A percentile compares a stretch with the other conserved stretches of the same genome.
Conservation (phyloP, 148 eudicot species). For the Vaccinium myrtillus region DNA sequence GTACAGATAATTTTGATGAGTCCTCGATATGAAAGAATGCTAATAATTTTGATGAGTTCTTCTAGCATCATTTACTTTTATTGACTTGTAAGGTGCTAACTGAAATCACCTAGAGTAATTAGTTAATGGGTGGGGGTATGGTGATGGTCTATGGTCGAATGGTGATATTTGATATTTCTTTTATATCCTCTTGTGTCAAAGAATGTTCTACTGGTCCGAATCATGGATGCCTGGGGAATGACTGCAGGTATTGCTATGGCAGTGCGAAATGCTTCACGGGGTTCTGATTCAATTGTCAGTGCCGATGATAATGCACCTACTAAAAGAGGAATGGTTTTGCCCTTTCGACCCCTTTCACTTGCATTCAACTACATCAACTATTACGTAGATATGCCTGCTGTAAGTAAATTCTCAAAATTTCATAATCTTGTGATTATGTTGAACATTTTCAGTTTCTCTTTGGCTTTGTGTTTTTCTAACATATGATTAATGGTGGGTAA, state of each 20-base stretch:
- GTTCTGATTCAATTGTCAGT: conserved; percentile 5
- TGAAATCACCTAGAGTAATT: no score
- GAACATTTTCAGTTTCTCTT: neutral
- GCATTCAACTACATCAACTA: conserved; percentile 60
- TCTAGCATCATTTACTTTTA: neutral
- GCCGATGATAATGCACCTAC: conserved; percentile 10
- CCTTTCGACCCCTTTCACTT: conserved; percentile 64
- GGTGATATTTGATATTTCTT: no score
- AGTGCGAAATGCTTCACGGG: conserved; percentile 13
- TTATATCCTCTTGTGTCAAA: neutral
- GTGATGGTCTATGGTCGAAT: no score
- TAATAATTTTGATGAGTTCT: neutral
- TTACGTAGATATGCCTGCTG: conserved; percentile 63
- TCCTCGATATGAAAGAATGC: neutral
- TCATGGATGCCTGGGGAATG: neutral
- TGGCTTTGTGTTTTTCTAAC: no score
- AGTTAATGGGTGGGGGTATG: no score
- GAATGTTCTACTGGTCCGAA: neutral
- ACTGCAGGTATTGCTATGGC: conserved; percentile 12
- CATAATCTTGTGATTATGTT: neutral
- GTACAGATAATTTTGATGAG: neutral
- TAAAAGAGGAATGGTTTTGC: conserved; percentile 56
- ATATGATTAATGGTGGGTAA: neutral
- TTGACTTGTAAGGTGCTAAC: neutral
- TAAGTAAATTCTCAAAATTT: conserved; percentile 34